Percentiles rank a stretch among this genome's conserved stretches.
These are phyloP conservation scores for Xylaria telfairii DNA, from an alignment of 495 filamentous ascomycete species.

Conservation along the genomic window DNA sequence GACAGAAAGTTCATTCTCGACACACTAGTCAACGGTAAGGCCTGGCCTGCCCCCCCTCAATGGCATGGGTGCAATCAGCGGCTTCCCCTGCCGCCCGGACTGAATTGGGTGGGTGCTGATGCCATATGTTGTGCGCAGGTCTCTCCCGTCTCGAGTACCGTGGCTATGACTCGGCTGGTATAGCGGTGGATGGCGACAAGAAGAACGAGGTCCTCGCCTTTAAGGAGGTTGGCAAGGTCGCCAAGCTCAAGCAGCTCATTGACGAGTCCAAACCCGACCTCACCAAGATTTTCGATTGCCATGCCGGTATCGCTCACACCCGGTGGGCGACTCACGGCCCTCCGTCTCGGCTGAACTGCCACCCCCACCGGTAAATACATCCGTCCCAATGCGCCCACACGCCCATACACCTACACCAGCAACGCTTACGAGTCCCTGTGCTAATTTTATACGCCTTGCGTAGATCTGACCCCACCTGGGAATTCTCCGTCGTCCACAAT, in stretches of 20 bases:
- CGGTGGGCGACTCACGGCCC: conserved; percentile 98
- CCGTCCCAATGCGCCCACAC: background rate
- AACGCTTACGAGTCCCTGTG: conserved; percentile 38
- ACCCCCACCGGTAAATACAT: conserved; percentile 85
- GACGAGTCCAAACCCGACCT: conserved; percentile 81
- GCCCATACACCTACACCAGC: conserved; percentile 7
- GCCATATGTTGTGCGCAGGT: conserved; percentile 52
- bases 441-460: conserved; percentile 27
- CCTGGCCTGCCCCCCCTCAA: background rate
- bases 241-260: conserved; percentile 91
- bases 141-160: conserved; percentile 91
- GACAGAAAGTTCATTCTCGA: conserved; percentile 93
- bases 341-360: conserved; percentile 93
- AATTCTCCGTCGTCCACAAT: conserved; percentile 98
- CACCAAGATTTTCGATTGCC: conserved; percentile 92
- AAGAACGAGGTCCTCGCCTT: conserved; percentile 96
- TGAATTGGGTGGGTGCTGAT: conserved; percentile 29
- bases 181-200: conserved; percentile 97
- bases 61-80: conserved; percentile 25
- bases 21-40: conserved; percentile 91
- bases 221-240: conserved; percentile 99
- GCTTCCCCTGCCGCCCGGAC: conserved; percentile 6
- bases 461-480: conserved; percentile 81
- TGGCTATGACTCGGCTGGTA: conserved; percentile 95
- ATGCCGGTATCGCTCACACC: conserved; percentile 97